Conservation (phyloP, 495 filamentous ascomycete genomes). For the Hypoxylon trugodes region DNA sequence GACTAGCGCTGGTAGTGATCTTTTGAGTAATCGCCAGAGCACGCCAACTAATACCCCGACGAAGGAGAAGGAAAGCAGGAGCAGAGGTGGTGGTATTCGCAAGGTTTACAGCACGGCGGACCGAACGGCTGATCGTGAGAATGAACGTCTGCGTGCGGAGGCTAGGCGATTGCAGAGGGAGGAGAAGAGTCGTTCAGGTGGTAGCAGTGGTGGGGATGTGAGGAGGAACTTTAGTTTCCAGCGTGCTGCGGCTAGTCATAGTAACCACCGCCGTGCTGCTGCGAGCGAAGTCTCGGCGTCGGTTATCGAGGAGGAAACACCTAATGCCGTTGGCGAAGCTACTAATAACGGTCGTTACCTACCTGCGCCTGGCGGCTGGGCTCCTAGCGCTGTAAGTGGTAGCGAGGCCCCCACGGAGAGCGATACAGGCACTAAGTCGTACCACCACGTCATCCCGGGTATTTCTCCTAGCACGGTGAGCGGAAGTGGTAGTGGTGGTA, state of each 20-base stretch:
- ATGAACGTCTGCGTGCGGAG: slow-evolving; percentile 59
- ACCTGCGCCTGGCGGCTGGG: slow-evolving; percentile 62
- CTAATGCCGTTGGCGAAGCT: slow-evolving; percentile 25
- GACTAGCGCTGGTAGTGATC: slow-evolving; percentile 61
- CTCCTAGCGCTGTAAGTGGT: too few relatives aligned
- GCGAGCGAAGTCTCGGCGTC: slow-evolving; percentile 16
- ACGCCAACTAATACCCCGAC: slow-evolving; percentile 64
- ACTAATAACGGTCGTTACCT: slow-evolving; percentile 30
- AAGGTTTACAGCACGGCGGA: slow-evolving; percentile 65
- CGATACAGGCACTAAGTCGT: slow-evolving; percentile 79
- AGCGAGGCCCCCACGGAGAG: slow-evolving; percentile 61
- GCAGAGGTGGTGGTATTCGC: slow-evolving; percentile 55
- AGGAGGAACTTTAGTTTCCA: slow-evolving; percentile 61
- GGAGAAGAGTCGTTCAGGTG: slow-evolving; percentile 44
- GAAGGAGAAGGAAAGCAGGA: slow-evolving; percentile 2
- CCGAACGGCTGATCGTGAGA: slow-evolving; percentile 52
- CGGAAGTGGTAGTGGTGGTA: slow-evolving; percentile 48
- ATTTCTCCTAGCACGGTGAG: slow-evolving; percentile 62
- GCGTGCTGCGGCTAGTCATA: slow-evolving; percentile 43
- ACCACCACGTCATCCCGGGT: slow-evolving; percentile 81
- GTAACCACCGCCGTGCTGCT: not conserved
- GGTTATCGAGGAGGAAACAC: slow-evolving; percentile 36
- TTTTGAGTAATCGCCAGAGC: slow-evolving; percentile 55
- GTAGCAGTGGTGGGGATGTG: slow-evolving; percentile 26
- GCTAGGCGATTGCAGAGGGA: slow-evolving; percentile 54